Percentiles rank a stretch among this genome's conserved stretches.
These are phyloP conservation scores for Alnus rubra DNA, from an alignment of 306 rosid genomes.

Conservation along the genomic window DNA sequence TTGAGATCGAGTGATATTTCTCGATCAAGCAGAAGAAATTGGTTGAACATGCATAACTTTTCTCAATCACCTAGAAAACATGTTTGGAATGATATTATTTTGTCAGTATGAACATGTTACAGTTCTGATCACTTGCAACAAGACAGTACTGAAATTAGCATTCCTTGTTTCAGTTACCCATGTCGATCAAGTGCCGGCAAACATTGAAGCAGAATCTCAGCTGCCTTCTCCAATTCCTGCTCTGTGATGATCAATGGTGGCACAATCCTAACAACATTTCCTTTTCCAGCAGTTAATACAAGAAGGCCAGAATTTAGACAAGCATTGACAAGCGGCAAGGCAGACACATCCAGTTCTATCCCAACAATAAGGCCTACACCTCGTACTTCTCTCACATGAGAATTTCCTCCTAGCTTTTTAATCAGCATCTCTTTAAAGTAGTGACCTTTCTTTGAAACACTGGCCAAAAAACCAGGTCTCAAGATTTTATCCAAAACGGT, in stretches of 20 bases:
- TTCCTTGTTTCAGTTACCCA: conserved; percentile 28
- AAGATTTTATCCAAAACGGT: conserved; percentile 73
- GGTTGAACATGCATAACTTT: too few species aligned
- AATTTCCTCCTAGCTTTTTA: conserved; percentile 67
- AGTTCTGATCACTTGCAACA: neutral
- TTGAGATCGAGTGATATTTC: too few species aligned
- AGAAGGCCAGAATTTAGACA: conserved; percentile 72
- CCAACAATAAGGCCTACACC: conserved; percentile 80
- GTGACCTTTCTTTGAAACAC: conserved; percentile 68
- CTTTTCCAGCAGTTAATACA: conserved; percentile 83
- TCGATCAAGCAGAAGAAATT: too few species aligned
- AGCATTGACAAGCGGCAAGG: conserved; percentile 65
- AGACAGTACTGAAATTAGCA: neutral
- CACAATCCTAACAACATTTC: conserved; percentile 75
- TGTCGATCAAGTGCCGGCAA: conserved; percentile 51
- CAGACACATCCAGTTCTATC: conserved; percentile 72
- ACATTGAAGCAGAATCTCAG: conserved; percentile 47
- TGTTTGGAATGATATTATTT: neutral
- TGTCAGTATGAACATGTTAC: neutral
- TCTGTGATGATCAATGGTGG: conserved; percentile 86
- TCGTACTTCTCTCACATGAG: conserved; percentile 68
- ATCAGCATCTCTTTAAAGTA: conserved; percentile 61
- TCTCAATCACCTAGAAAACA: too few species aligned
- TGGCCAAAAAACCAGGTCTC: conserved; percentile 52
- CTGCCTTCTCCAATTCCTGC: conserved; percentile 70